Conservation (phyloP, 495 filamentous ascomycete genomes). For the Pyronema domesticum region DNA sequence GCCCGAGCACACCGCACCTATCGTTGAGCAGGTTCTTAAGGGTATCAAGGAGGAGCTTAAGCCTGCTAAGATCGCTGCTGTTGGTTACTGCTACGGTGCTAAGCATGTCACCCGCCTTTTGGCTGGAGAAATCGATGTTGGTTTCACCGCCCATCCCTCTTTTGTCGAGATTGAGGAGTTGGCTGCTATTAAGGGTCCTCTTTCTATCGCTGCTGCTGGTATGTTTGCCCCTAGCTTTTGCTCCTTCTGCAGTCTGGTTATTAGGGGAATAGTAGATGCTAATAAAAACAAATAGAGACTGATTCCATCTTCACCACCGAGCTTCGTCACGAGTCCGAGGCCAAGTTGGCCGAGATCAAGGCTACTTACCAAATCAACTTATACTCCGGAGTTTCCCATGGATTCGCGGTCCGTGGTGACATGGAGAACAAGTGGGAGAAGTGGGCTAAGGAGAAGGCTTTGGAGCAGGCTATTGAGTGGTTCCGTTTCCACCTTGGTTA, state of each 20-base stretch:
- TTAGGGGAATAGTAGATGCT: too few species aligned
- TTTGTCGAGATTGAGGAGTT: constrained; percentile 66
- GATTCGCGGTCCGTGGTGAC: constrained; percentile 62
- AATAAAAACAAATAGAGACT: constrained; percentile 36
- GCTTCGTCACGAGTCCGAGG: constrained; percentile 48
- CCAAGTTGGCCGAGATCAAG: constrained; percentile 39
- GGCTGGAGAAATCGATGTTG: constrained; percentile 25
- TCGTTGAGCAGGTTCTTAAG: constrained; percentile 42
- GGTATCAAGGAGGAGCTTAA: constrained; percentile 40
- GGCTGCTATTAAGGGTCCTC: constrained; percentile 46
- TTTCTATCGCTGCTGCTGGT: constrained; percentile 61
- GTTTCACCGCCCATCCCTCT: constrained; percentile 59
- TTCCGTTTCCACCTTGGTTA: constrained; percentile 33
- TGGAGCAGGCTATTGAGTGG: constrained; percentile 63
- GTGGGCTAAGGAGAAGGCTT: constrained; percentile 75
- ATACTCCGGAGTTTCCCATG: constrained; percentile 57
- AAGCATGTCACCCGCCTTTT: constrained; percentile 36
- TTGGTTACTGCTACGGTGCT: constrained; percentile 67
- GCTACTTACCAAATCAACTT: constrained; percentile 67
- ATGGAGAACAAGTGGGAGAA: constrained; percentile 40
- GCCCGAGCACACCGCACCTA: constrained; percentile 40
- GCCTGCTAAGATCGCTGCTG: constrained; percentile 48
- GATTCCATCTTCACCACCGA: constrained; percentile 62
- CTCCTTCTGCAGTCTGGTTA: too few species aligned
- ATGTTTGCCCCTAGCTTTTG: constrained; percentile 13